Base-by-base conservation (phyloP, 768 basidiomycete genomes). In the Tephrocybe sp. region DNA sequence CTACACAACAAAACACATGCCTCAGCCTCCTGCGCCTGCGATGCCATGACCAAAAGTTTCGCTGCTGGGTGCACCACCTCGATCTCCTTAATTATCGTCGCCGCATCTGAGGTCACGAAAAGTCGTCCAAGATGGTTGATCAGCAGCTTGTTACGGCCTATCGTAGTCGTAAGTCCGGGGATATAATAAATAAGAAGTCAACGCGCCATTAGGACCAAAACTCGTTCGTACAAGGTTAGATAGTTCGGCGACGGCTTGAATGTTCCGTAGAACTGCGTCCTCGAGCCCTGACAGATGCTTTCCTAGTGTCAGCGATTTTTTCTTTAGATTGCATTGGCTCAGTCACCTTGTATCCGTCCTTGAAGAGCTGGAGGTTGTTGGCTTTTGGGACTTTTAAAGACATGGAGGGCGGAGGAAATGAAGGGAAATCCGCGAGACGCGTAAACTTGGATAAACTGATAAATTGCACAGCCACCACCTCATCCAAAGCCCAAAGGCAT, bases 41-140 rank as follows among this genome's bases (percentile, higher is more conserved):
- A 92, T 22, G 94, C 92, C 93, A 98, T 97, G 12, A 98, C 96
- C n/a, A 98, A 73, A n/a, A 99, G 76, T 66, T 98, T 99, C 30
- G 95, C 97, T 5, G 96, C 97, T 1, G 97, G 97, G 69, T 99
- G 97, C 13, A 98, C 93, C 50, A 99, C 93, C 65, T 99, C 97
- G 64, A 98, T 85, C 73, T 99, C 97, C 57, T 88, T 82, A 63
- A 99, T 93, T 70, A 99, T 98, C 52, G 96, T 98, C 11, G 97
- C 97, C 9, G 97, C 96, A 81, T 99, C 96, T 41, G 93, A 96
- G 31, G 97, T 99, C 53, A 98, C 95, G 70, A 98, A 98, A 34
- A 98, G 78, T 68, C 85, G 80, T 48, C 94, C 94, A 32, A 99
- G 78, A 70, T 98, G 96, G 69, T 99, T 99, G 72, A 99, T 96